These are phyloP conservation scores for Geranomyces variabilis DNA, from an alignment of 192 early-diverging fungal genomes.

Conservation along the genomic window DNA sequence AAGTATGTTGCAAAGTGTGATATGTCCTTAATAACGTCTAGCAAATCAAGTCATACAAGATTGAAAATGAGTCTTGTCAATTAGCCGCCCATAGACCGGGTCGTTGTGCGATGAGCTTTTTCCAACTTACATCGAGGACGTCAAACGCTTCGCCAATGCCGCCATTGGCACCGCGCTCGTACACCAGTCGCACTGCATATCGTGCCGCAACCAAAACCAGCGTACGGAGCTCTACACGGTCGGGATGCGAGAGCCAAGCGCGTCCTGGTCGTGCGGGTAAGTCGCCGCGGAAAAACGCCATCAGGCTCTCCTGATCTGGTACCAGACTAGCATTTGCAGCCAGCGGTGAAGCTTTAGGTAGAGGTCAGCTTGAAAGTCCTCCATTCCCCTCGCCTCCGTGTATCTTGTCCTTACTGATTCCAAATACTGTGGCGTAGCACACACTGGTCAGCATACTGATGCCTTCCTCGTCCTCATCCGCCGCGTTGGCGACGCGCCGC, in stretches of 20 bases:
- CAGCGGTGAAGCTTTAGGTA: background rate
- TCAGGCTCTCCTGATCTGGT: constrained; percentile 11
- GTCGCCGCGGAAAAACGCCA: constrained; percentile 27
- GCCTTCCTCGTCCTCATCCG: constrained; percentile 3
- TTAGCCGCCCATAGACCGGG: too few species aligned
- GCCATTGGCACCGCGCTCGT: constrained; percentile 16
- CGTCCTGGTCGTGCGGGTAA: constrained; percentile 28
- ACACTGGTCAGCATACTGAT: constrained; percentile 7
- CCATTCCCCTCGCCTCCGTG: background rate
- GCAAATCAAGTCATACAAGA: background rate
- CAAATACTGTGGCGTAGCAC: background rate
- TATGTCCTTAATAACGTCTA: constrained; percentile 12
- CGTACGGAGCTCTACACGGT: constrained; percentile 14
- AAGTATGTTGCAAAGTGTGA: constrained; percentile 15
- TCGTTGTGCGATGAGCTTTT: too few species aligned
- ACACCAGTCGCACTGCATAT: constrained; percentile 32
- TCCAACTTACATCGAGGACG: constrained; percentile 19
- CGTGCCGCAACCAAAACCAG: constrained; percentile 24
- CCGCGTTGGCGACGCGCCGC: constrained; percentile 1
- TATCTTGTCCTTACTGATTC: constrained; percentile 1
- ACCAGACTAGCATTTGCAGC: background rate
- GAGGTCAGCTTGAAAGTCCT: background rate
- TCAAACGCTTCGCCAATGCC: constrained; percentile 22
- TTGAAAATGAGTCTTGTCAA: constrained; percentile 9
- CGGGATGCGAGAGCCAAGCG: constrained; percentile 24